phyloP scores from a whole-genome alignment of 192 early-diverging fungal genomes.

The Jimgerdemannia lactiflua region DNA sequence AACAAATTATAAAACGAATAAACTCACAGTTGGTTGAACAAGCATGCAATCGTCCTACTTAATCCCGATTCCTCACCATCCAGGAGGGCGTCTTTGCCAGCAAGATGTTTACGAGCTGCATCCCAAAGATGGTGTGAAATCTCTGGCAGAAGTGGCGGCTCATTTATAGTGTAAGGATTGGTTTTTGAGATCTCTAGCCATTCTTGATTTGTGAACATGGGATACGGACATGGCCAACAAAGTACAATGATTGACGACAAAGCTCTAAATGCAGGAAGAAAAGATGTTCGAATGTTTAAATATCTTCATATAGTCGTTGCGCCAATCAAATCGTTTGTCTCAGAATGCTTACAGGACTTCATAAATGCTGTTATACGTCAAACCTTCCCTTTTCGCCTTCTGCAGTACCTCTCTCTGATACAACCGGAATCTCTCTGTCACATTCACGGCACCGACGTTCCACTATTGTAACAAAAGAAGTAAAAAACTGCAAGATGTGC shows the following conservation, averaged over 20 bases:
- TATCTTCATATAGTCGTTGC: constrained; percentile 12
- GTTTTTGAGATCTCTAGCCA: constrained; percentile 12
- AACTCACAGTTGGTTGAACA: constrained; percentile 22
- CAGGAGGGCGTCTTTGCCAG: constrained; percentile 15
- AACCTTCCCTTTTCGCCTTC: constrained; percentile 9
- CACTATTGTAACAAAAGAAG: constrained; percentile 14
- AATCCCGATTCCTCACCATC: constrained; percentile 16
- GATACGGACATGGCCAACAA: constrained; percentile 16
- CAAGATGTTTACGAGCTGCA: constrained; percentile 14
- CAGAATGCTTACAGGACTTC: constrained; percentile 17
- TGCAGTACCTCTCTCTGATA: constrained; percentile 18
- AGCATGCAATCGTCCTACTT: constrained; percentile 9
- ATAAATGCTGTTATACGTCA: constrained; percentile 11
- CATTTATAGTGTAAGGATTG: constrained; percentile 17
- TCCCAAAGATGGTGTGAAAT: constrained; percentile 17
- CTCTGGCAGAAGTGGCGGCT: constrained; percentile 14
- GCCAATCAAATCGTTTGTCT: constrained; percentile 1
- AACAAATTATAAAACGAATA: constrained; percentile 15
- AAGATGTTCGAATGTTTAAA: background rate
- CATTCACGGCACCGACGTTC: constrained; percentile 3
- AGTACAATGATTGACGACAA: constrained; percentile 24
- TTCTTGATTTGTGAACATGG: constrained; percentile 17
- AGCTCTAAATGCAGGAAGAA: constrained; percentile 18
- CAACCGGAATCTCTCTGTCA: constrained; percentile 9
- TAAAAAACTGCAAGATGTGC: constrained; percentile 2